These are phyloP conservation scores for Citrus sinensis DNA, from an alignment of 345 rosid genomes.

Conservation along the genomic window DVS_A1.0 CM039162.1:28240001-28240500, in stretches of 20 bases:
- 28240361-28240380: conserved; percentile 66
- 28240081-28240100: conserved; percentile 57
- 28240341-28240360: conserved; percentile 56
- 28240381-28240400: conserved; percentile 36
- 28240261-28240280: conserved; percentile 63
- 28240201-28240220: conserved; percentile 32
- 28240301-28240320: conserved; percentile 56
- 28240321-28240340: conserved; percentile 37
- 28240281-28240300: conserved; percentile 70
- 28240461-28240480: conserved; percentile 27
- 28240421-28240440: conserved; percentile 32
- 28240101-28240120: conserved; percentile 75
- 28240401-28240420: conserved; percentile 25
- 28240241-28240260: conserved; percentile 10
- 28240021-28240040: conserved; percentile 28
- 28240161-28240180: conserved; percentile 86
- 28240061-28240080: conserved; percentile 17
- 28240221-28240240: conserved; percentile 5
- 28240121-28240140: conserved; percentile 42
- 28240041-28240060: conserved; percentile 15
- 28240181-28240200: conserved; percentile 68
- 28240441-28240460: conserved; percentile 19
- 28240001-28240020: background rate
- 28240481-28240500: conserved; percentile 37
- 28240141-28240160: conserved; percentile 51